A percentile compares a stretch with the other conserved stretches of the same genome.
Conservation (phyloP, 1,284 basidiomycete species). For the Pyrrhoderma lamaoense region DNA sequence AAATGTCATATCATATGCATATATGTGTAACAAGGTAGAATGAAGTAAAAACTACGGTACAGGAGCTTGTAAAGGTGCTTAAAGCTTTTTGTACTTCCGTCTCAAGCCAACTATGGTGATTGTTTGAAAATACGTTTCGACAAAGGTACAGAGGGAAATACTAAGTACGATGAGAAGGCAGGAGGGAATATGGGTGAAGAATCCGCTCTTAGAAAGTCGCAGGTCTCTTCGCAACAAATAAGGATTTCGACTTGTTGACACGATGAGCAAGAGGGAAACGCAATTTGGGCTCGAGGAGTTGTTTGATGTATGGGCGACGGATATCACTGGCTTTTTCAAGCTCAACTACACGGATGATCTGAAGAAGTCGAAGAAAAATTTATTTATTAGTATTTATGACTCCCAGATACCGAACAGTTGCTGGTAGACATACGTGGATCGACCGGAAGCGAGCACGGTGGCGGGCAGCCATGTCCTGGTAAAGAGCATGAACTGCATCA, state of each 20-base stretch:
- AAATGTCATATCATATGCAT: too few relatives aligned
- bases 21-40: too few relatives aligned
- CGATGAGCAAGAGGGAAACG: conserved; percentile 99
- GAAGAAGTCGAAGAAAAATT: background rate
- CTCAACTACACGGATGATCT: conserved; percentile 3
- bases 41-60: too few relatives aligned
- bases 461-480: conserved; percentile 99
- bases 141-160: too few relatives aligned
- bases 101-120: too few relatives aligned
- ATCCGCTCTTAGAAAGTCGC: conserved; percentile 61
- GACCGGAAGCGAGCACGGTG: conserved; percentile 99
- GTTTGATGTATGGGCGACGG: conserved; percentile 96
- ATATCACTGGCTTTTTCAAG: conserved; percentile 67
- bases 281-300: conserved; percentile 84
- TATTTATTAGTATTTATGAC: conserved; percentile 15
- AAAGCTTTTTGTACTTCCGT: too few relatives aligned
- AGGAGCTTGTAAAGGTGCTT: too few relatives aligned
- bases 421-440: conserved; percentile 68
- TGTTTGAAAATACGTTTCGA: too few relatives aligned
- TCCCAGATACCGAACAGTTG: background rate
- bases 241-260: conserved; percentile 61
- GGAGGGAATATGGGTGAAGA: too few relatives aligned
- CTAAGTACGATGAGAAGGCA: too few relatives aligned
- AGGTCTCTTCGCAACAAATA: conserved; percentile 68
- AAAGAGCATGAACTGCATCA: conserved; percentile 93